Conservation (phyloP, 495 filamentous ascomycete genomes). For the Aspergillus biplanus region DNA sequence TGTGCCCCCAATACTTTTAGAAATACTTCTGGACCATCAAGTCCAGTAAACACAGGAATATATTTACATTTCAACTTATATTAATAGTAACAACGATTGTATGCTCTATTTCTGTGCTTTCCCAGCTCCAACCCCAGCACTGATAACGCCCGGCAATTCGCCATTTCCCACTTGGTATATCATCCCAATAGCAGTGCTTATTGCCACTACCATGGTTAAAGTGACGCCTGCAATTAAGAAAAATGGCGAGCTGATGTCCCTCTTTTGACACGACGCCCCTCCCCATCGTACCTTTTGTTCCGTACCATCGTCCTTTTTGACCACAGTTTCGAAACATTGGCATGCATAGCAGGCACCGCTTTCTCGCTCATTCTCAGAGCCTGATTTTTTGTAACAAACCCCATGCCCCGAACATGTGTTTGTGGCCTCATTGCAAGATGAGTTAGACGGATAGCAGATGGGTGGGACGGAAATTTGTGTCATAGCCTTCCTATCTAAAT, state of each 20-base stretch:
- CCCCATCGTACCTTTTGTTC: slow-evolving; percentile 69
- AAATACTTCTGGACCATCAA: not conserved
- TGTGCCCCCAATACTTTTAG: too few species aligned
- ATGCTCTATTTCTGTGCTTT: slow-evolving; percentile 43
- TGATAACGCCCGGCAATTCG: slow-evolving; percentile 82
- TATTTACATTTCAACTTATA: slow-evolving; percentile 2
- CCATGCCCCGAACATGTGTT: slow-evolving; percentile 79
- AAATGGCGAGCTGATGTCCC: slow-evolving; percentile 84
- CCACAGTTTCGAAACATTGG: slow-evolving; percentile 60
- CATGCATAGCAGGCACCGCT: slow-evolving; percentile 73
- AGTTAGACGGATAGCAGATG: slow-evolving; percentile 65
- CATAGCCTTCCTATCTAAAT: not conserved
- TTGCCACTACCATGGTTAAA: slow-evolving; percentile 61
- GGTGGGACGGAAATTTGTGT: slow-evolving; percentile 21
- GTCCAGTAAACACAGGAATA: not conserved
- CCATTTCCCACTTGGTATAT: slow-evolving; percentile 78
- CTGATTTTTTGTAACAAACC: slow-evolving; percentile 64
- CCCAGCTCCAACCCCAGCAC: slow-evolving; percentile 74
- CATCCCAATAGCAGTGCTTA: slow-evolving; percentile 71
- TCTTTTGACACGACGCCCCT: slow-evolving; percentile 87
- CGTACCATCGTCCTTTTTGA: slow-evolving; percentile 50
- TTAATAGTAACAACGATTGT: not conserved
- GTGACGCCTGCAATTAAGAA: slow-evolving; percentile 78
- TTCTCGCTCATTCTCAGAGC: slow-evolving; percentile 33
- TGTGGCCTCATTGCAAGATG: slow-evolving; percentile 64